A percentile compares a stretch with the other conserved stretches of the same genome.
phyloP scores from a whole-genome alignment of 169 alveolate genomes.

The Babesia caballi region DNA sequence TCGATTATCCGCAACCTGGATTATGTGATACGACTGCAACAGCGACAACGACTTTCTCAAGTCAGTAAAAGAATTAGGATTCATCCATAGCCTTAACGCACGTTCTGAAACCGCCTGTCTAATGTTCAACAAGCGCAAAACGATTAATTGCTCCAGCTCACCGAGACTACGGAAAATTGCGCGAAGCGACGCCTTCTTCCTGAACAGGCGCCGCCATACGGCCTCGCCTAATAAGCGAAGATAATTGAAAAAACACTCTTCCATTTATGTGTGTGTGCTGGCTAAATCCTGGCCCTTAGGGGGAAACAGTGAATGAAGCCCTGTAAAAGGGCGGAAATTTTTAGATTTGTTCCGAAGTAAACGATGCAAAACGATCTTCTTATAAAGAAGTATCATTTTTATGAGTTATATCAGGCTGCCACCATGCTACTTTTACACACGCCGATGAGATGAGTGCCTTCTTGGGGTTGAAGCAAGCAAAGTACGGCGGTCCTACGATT shows the following conservation, averaged over 20 bases:
- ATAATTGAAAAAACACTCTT: conserved; percentile 45
- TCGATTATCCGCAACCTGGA: conserved; percentile 42
- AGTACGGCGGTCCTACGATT: conserved; percentile 48
- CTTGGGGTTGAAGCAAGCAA: conserved; percentile 56
- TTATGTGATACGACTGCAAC: conserved; percentile 54
- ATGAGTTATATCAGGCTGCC: conserved; percentile 33
- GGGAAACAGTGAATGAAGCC: no score
- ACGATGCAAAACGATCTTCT: background rate
- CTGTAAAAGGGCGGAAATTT: no score
- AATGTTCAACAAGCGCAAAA: conserved; percentile 72
- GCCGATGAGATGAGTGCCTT: conserved; percentile 64
- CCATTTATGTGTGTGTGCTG: conserved; percentile 1
- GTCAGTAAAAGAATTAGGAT: conserved; percentile 68
- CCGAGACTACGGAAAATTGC: conserved; percentile 73
- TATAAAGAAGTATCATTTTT: background rate
- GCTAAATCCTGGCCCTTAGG: background rate
- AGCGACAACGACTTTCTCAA: conserved; percentile 60
- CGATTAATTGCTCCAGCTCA: conserved; percentile 75
- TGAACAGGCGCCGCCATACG: conserved; percentile 55
- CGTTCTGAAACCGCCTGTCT: conserved; percentile 83
- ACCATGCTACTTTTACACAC: conserved; percentile 68
- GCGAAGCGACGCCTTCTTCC: conserved; percentile 32
- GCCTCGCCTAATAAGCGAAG: conserved; percentile 47
- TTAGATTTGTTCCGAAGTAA: background rate
- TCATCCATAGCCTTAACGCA: conserved; percentile 82